Conservation (phyloP, 768 basidiomycete genomes). For the Gautieria morchelliformis region DNA sequence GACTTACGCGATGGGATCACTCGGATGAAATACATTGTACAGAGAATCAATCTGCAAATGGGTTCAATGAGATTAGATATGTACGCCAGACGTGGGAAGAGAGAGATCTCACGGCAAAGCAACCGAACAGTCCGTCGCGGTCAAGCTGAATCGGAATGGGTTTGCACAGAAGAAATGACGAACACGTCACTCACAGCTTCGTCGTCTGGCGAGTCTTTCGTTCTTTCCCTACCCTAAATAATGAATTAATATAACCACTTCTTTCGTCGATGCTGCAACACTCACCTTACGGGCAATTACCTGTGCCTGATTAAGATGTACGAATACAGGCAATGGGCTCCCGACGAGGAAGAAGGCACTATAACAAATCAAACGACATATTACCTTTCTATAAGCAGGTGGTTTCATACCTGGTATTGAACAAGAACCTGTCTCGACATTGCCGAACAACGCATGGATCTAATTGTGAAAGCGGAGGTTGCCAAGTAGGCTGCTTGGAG, state of each 20-base stretch:
- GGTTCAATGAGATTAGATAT: too few relatives aligned
- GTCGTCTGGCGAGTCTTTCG: constrained; percentile 30
- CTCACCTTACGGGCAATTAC: constrained; percentile 29
- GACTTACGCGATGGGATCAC: constrained; percentile 31
- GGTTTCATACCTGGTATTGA: constrained; percentile 16
- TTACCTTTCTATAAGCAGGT: background rate
- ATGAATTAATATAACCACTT: background rate
- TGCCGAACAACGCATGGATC: constrained; percentile 21
- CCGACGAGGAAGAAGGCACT: constrained; percentile 29
- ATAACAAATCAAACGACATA: background rate
- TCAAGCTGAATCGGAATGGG: constrained; percentile 21
- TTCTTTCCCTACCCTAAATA: constrained; percentile 25
- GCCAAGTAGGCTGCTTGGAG: constrained; percentile 31
- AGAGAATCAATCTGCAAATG: constrained; percentile 23
- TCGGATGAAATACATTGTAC: constrained; percentile 33
- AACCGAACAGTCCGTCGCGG: constrained; percentile 31
- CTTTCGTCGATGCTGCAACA: background rate
- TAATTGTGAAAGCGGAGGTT: constrained; percentile 24
- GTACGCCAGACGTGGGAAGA: background rate
- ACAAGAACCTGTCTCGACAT: constrained; percentile 24
- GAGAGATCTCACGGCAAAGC: constrained; percentile 21
- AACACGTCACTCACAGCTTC: constrained; percentile 25
- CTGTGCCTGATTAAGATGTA: constrained; percentile 33
- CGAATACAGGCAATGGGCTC: constrained; percentile 31
- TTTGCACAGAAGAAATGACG: background rate